Conservation (phyloP, 306 rosid species). For the Luffa acutangula region DNA sequence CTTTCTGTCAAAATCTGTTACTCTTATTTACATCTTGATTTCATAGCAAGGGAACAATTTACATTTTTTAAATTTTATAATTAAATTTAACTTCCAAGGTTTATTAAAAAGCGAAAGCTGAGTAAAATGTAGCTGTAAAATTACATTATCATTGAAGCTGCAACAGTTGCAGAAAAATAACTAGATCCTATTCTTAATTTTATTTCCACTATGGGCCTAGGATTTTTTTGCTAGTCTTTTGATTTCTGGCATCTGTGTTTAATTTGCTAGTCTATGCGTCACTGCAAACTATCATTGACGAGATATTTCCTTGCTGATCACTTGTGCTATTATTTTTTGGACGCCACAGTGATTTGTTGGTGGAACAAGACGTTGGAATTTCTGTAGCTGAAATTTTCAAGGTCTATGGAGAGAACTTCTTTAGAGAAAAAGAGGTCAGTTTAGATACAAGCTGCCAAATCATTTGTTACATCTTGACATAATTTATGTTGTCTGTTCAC, state of each 20-base stretch:
- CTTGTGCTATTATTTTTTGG: constrained; percentile 13
- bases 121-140: neutral
- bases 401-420: constrained; percentile 65
- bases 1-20: neutral
- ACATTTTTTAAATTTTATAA: neutral
- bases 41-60: neutral
- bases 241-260: neutral
- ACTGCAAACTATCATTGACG: neutral
- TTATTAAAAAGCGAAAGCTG: neutral
- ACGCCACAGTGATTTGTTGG: constrained; percentile 59
- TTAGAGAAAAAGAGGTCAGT: constrained; percentile 87
- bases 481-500: neutral
- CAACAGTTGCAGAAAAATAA: neutral
- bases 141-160: neutral
- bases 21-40: neutral
- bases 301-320: neutral
- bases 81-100: neutral
- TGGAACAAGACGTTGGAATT: constrained; percentile 65
- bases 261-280: neutral
- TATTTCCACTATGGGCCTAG: neutral
- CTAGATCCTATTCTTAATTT: neutral
- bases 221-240: neutral
- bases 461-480: constrained; percentile 4
- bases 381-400: constrained; percentile 84
- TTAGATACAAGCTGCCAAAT: constrained; percentile 1